These are phyloP conservation scores for Aegle marmelos DNA, from an alignment of 345 rosid genomes.

Conservation along the genomic window DNA sequence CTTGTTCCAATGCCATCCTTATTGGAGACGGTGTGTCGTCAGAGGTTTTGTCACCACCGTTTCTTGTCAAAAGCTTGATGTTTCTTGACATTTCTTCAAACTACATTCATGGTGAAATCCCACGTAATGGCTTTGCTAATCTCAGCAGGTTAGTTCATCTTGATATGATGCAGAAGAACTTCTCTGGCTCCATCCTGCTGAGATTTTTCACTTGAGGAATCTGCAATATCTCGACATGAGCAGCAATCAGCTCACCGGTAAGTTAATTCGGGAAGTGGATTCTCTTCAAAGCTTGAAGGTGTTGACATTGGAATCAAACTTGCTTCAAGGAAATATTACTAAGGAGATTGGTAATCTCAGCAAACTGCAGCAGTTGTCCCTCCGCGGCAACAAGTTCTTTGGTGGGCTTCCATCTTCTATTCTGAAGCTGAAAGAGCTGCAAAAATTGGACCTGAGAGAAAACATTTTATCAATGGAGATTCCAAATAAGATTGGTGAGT, in stretches of 20 bases:
- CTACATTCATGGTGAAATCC: slow-evolving; percentile 18
- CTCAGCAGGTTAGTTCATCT: slow-evolving; percentile 25
- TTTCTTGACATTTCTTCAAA: slow-evolving; percentile 29
- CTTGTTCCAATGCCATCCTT: neutral
- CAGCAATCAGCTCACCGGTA: slow-evolving; percentile 14
- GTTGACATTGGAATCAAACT: slow-evolving; percentile 24
- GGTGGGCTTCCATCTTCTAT: slow-evolving; percentile 28
- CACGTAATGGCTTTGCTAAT: slow-evolving; percentile 21
- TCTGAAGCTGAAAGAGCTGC: slow-evolving; percentile 15
- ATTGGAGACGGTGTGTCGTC: slow-evolving; percentile 11
- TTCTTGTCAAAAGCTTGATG: slow-evolving; percentile 15
- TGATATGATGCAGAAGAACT: slow-evolving; percentile 25
- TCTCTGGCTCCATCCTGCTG: slow-evolving; percentile 28
- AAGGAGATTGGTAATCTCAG: slow-evolving; percentile 30
- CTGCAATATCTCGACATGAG: slow-evolving; percentile 30
- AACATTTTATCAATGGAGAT: slow-evolving; percentile 25
- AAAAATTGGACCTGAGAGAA: slow-evolving; percentile 23
- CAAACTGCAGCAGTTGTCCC: slow-evolving; percentile 17
- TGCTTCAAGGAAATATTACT: slow-evolving; percentile 21
- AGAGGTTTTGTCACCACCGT: slow-evolving; percentile 24
- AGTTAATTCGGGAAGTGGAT: slow-evolving; percentile 3
- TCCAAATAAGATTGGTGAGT: slow-evolving; percentile 29
- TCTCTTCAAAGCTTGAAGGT: slow-evolving; percentile 17
- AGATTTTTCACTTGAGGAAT: slow-evolving; percentile 21
- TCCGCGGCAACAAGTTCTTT: slow-evolving; percentile 13